Evolutionary conservation across 805 yeast genomes (phyloP), one percentile per base, ranked within the genome.

Genomic region (Kuraishia cidri): DNA sequence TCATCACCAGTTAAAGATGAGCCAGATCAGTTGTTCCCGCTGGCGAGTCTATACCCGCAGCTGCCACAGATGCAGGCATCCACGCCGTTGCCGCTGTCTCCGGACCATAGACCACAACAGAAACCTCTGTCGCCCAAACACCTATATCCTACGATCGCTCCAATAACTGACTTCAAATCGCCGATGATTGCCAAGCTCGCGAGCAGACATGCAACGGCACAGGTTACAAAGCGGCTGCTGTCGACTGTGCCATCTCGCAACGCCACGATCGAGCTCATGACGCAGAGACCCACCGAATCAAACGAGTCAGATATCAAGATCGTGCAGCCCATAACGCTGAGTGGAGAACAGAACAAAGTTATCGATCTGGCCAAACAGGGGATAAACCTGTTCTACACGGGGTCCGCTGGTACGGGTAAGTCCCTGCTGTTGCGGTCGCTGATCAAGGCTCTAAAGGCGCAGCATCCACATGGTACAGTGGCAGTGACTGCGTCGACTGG

Each of bases 401-500:
- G 94, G 35, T 72, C 83, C 39, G 94, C 94, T 0, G 94, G 94
- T 56, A 83, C 94, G 1, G 94, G 94, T 58, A 83, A 83, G 50
- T 81, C 94, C 2, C 76, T 75, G 14, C 67, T 83, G 5, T 53
- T 83, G 17, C 56, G 75, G 32, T 74, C 77, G 25, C 60, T 92
- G 18, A 86, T 92, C 14, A 48, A 58, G 13, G 63, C 66, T 18
- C 56, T 86, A 31, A 54, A 56, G 13, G 38, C 44, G 1, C 58
- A 66, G 28, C 65, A 72, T 49, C 15, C 23, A 6, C 47, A 52
- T 2, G 61, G 62, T 9, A 54, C 62, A 0, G 84, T 92, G 3
- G 95, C 94, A 0, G 75, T 92, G 4, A 86, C 97, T 0, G 98
- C 98, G 0, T 83, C 96, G 0, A 92, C 98, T 0, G 98, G 98